These are phyloP conservation scores for Suillus plorans DNA, from an alignment of 768 basidiomycete genomes.

Conservation along the genomic window DNA sequence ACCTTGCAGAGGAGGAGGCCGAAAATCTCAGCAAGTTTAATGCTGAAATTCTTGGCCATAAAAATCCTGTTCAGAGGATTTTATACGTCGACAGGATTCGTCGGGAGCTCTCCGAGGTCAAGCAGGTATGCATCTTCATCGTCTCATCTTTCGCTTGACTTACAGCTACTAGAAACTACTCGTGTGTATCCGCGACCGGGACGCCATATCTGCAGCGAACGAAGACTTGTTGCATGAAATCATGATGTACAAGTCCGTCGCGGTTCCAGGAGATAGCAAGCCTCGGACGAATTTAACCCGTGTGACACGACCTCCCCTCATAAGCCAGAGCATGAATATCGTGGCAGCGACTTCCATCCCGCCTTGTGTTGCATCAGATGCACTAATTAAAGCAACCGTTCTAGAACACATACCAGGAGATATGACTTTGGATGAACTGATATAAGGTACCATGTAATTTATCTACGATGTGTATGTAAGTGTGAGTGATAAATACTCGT, in stretches of 20 bases:
- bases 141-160: not conserved
- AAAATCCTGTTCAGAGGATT: conserved; percentile 83
- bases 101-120: conserved; percentile 73
- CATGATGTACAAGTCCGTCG: conserved; percentile 59
- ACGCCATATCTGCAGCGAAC: conserved; percentile 42
- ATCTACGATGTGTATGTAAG: conserved; percentile 17
- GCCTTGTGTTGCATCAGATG: conserved; percentile 5
- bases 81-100: conserved; percentile 85
- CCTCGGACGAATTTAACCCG: conserved; percentile 50
- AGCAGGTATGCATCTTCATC: conserved; percentile 58
- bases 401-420: conserved; percentile 41
- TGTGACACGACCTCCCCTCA: conserved; percentile 49
- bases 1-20: conserved; percentile 80
- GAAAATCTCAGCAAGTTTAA: conserved; percentile 76
- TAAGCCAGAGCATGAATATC: conserved; percentile 40
- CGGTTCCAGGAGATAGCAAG: conserved; percentile 47
- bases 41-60: conserved; percentile 81
- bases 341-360: conserved; percentile 1
- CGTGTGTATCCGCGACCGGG: conserved; percentile 46
- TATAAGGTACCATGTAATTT: conserved; percentile 13
- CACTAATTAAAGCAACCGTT: conserved; percentile 13
- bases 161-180: conserved; percentile 44
- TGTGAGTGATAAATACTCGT: not conserved
- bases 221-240: conserved; percentile 53
- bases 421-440: conserved; percentile 53